Base-by-base conservation (phyloP, 2,329 filamentous ascomycete genomes). In the Apiospora malaysiana region DNA sequence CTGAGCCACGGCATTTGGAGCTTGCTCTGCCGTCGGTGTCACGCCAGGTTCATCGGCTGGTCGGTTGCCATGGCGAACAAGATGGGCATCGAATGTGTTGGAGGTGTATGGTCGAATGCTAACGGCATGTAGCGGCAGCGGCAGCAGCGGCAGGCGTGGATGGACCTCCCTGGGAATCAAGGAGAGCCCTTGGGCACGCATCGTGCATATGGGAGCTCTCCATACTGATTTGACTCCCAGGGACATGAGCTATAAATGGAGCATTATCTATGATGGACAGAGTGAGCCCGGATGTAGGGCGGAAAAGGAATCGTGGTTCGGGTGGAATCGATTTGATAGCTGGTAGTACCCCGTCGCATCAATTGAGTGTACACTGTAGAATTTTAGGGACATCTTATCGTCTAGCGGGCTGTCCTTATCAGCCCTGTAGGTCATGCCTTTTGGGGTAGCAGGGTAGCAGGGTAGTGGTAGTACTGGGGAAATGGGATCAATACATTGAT, bases 201-300 rank as follows among this genome's bases (percentile, higher is more conserved):
- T 42, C 68, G 73, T 68, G 74, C 71, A 73, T 72, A 72, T 66
- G 71, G 70, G 76, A 73, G 77, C 77, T 74, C 77, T 77, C 77
- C 77, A 78, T 76, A 77, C 71, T 68, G 71, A 75, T 68, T 72
- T 74, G 74, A 79, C 69, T 72, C 76, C 78, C 74, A 77, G 76
- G 77, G 78, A 79, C 78, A 80, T 79, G 73, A 74, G 78, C 76
- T 80, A 78, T 74, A 71, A 72, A 66, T 70, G 70, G 69, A 70
- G 71, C 77, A 80, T 79, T 71, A 66, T 68, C 46, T 56, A 23
- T 37, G 25, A 37, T 12, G 42, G 67, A 46, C 42, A 51, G 25
- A 14, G n/a, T 40, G 65, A 67, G 65, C 40, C 65, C 65, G 7
- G 23, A n/a, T 67, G 56, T 63, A 63, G 56, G 32, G 56, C 56